Conservation (phyloP, 1,284 basidiomycete genomes). For the Pyrrhoderma lamaoense region DNA sequence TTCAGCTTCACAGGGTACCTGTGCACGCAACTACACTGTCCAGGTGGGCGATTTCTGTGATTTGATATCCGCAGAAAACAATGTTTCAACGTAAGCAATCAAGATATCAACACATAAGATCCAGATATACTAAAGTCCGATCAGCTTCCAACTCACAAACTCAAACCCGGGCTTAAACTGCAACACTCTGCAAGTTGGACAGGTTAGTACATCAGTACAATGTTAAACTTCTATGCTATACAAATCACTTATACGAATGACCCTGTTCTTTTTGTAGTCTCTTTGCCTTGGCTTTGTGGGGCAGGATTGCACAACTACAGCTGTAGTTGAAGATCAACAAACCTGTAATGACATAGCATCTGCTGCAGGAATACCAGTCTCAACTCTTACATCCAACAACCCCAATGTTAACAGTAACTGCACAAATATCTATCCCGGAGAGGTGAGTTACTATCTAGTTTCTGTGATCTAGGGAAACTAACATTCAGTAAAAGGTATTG, state of each 20-base stretch:
- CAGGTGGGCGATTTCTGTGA: constrained; percentile 40
- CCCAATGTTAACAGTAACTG: constrained; percentile 43
- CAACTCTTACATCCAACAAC: constrained; percentile 45
- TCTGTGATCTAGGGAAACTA: not conserved
- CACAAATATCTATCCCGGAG: constrained; percentile 39
- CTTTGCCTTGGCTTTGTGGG: constrained; percentile 39
- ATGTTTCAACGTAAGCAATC: constrained; percentile 33
- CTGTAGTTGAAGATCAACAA: constrained; percentile 33
- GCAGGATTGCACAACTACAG: constrained; percentile 37
- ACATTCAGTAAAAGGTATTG: constrained; percentile 1
- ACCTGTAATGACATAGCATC: constrained; percentile 34
- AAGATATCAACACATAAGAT: no score
- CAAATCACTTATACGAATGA: not conserved
- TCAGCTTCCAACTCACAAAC: no score
- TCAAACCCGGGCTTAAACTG: no score
- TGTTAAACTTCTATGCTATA: no score
- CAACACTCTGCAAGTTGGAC: no score
- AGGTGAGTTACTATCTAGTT: constrained; percentile 27
- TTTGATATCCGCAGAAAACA: constrained; percentile 36
- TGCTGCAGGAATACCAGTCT: constrained; percentile 30
- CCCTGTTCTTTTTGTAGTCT: constrained; percentile 11
- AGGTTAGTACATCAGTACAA: not conserved
- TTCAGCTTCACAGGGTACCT: constrained; percentile 20
- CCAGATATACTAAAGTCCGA: no score
- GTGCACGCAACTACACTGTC: constrained; percentile 37